phyloP scores from a whole-genome alignment of 495 filamentous ascomycete species.

The Thermothielavioides terrestris region DNA sequence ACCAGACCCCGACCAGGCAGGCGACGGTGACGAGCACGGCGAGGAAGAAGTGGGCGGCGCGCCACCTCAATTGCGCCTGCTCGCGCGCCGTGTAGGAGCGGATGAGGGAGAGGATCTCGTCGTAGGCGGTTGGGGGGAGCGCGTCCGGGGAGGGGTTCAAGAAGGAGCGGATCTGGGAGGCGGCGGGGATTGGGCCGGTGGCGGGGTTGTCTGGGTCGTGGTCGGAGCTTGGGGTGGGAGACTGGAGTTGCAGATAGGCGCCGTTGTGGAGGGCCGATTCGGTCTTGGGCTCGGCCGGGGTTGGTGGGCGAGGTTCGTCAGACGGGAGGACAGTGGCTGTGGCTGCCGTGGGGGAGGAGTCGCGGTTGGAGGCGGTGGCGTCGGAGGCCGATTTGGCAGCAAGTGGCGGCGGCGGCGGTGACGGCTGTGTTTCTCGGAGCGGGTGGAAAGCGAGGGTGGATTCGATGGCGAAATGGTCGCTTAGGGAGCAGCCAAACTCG shows the following conservation, averaged over 20 bases:
- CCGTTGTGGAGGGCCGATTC: conserved; percentile 25
- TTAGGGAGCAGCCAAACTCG: conserved; percentile 69
- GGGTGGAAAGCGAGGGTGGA: conserved; percentile 48
- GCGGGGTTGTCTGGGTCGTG: conserved; percentile 17
- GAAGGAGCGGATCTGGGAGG: conserved; percentile 21
- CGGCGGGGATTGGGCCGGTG: too few relatives aligned
- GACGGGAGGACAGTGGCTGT: conserved; percentile 57
- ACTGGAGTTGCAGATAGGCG: conserved; percentile 27
- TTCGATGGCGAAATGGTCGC: conserved; percentile 87
- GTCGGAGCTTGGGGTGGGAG: conserved; percentile 18
- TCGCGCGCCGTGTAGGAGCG: conserved; percentile 59
- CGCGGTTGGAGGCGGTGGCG: conserved; percentile 9
- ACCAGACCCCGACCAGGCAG: conserved; percentile 79
- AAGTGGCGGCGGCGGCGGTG: neutral
- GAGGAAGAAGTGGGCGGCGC: conserved; percentile 62
- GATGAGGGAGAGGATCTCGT: conserved; percentile 62
- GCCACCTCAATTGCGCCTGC: conserved; percentile 55
- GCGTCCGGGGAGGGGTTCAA: conserved; percentile 5
- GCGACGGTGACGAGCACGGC: conserved; percentile 56
- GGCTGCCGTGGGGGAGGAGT: conserved; percentile 17
- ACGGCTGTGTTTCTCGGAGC: neutral
- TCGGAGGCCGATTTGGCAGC: neutral
- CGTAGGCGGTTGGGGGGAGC: conserved; percentile 47
- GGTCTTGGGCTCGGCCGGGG: conserved; percentile 5
- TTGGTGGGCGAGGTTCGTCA: conserved; percentile 60